Percentiles rank a stretch among this genome's conserved stretches.
Conservation (phyloP, 2,329 filamentous ascomycete species). For the Neurospora crassa region DNA sequence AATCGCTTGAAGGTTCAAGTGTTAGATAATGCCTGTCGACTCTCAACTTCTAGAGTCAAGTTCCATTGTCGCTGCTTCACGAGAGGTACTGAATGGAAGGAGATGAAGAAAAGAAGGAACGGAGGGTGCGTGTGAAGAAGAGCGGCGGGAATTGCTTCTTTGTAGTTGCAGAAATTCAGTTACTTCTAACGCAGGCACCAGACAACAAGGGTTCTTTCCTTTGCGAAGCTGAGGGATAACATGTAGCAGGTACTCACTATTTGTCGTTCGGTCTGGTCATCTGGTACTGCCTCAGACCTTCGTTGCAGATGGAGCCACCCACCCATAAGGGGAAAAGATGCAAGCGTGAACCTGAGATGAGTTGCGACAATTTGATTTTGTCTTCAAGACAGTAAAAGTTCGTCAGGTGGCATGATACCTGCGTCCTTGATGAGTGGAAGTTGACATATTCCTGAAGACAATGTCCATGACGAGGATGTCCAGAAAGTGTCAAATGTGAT, state of each 20-base stretch:
- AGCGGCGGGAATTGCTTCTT: neutral
- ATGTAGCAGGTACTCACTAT: neutral
- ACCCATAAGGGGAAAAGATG: neutral
- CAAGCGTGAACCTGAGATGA: neutral
- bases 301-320: neutral
- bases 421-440: neutral
- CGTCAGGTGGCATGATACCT: neutral
- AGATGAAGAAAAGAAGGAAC: neutral
- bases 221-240: neutral
- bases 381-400: neutral
- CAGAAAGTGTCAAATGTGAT: neutral
- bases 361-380: neutral
- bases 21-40: neutral
- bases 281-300: neutral
- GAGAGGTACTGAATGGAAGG: neutral
- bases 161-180: neutral
- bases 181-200: neutral
- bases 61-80: neutral
- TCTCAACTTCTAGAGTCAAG: neutral
- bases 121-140: neutral
- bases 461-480: neutral
- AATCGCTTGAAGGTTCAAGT: neutral
- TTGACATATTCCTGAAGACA: neutral
- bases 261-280: neutral
- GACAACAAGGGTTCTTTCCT: neutral